Conservation (phyloP, 305 asterid genomes). For the Fraxinus baroniana region DNA sequence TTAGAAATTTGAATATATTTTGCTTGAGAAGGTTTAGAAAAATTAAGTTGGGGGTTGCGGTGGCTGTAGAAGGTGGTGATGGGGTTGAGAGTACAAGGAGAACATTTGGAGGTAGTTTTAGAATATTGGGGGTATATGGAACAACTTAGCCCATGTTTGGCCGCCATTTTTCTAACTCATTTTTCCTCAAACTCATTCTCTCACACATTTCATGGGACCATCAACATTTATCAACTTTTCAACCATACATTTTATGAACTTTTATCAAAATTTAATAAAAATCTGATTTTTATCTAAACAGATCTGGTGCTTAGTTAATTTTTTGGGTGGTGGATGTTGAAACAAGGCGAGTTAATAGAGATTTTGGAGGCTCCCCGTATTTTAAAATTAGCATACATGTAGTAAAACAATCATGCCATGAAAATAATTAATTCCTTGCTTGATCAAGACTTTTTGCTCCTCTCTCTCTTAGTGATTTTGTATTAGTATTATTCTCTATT, state of each 20-base stretch:
- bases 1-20: not conserved
- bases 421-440: not conserved
- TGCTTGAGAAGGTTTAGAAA: not conserved
- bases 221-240: too few relatives aligned
- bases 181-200: not conserved
- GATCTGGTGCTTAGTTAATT: not conserved
- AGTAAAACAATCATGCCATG: not conserved
- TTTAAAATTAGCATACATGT: not conserved
- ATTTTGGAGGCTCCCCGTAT: not conserved
- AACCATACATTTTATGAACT: not conserved
- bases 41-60: not conserved
- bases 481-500: not conserved
- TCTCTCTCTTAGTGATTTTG: not conserved
- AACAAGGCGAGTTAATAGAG: not conserved
- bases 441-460: not conserved
- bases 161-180: not conserved
- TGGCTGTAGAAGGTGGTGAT: not conserved
- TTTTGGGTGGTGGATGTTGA: not conserved
- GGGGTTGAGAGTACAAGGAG: not conserved
- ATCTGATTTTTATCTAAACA: too few relatives aligned
- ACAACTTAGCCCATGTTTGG: not conserved
- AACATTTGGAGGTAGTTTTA: not conserved
- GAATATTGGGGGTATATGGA: not conserved
- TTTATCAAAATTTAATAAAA: too few relatives aligned
- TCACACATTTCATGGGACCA: not conserved